These are phyloP conservation scores for Rhizophagus sp. DNA, from an alignment of 192 early-diverging fungal species.

Conservation along the genomic window DNA sequence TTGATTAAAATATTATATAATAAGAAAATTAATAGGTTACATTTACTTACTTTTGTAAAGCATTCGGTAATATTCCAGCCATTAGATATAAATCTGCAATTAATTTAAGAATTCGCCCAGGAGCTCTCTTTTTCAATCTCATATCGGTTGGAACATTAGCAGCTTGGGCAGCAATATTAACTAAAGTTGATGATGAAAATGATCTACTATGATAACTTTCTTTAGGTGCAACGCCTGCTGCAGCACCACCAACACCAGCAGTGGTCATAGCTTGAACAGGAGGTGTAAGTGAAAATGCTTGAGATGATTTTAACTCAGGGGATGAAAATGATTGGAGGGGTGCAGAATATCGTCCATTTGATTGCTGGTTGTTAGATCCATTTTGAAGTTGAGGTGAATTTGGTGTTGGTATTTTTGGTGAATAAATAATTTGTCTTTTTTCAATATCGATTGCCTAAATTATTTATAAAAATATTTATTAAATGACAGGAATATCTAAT, in stretches of 20 bases:
- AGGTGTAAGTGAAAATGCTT: slow-evolving; percentile 38
- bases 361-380: not conserved
- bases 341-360: slow-evolving; percentile 26
- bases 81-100: slow-evolving; percentile 75
- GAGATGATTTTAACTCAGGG: slow-evolving; percentile 36
- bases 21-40: not conserved
- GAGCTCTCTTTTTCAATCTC: slow-evolving; percentile 61
- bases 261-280: slow-evolving; percentile 50
- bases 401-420: slow-evolving; percentile 38
- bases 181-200: slow-evolving; percentile 41
- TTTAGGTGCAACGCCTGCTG: slow-evolving; percentile 26
- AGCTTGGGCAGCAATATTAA: slow-evolving; percentile 18
- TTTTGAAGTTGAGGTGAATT: slow-evolving; percentile 11
- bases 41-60: slow-evolving; percentile 54
- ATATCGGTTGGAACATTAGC: slow-evolving; percentile 38
- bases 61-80: slow-evolving; percentile 70
- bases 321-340: slow-evolving; percentile 13
- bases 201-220: slow-evolving; percentile 38
- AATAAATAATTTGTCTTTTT: slow-evolving; percentile 56
- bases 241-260: slow-evolving; percentile 32
- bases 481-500: not conserved
- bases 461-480: not conserved
- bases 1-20: not conserved
- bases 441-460: slow-evolving; percentile 57
- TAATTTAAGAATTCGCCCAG: slow-evolving; percentile 71